phyloP scores from a whole-genome alignment of 495 filamentous ascomycete species.

The Trichoderma parareesei region DNA sequence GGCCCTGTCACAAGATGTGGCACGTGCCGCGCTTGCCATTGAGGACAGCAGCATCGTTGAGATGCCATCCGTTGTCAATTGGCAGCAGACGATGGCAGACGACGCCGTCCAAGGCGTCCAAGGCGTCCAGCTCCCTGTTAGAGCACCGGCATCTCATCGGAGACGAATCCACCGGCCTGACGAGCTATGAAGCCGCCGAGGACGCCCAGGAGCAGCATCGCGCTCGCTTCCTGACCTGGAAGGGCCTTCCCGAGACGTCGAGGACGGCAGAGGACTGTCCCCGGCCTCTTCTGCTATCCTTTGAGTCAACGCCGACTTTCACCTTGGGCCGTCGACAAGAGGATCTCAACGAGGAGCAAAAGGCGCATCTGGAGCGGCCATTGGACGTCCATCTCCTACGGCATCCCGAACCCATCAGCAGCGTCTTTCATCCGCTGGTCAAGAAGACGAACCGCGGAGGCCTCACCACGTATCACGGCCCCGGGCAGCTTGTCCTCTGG shows the following conservation, averaged over 20 bases:
- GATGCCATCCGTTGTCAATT: not conserved
- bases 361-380: conserved; percentile 29
- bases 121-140: not conserved
- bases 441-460: conserved; percentile 71
- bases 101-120: not conserved
- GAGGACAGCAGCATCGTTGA: not conserved
- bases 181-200: conserved; percentile 19
- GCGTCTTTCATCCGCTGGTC: conserved; percentile 46
- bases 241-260: conserved; percentile 21
- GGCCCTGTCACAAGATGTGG: conserved; percentile 1
- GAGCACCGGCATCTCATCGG: conserved; percentile 5
- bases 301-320: conserved; percentile 77
- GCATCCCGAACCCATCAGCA: conserved; percentile 21
- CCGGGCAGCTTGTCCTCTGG: conserved; percentile 85
- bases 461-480: conserved; percentile 91
- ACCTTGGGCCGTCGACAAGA: conserved; percentile 83
- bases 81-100: not conserved
- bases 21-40: not conserved
- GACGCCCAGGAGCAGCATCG: conserved; percentile 36
- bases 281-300: conserved; percentile 67
- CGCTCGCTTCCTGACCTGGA: conserved; percentile 36
- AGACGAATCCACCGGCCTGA: not conserved
- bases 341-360: conserved; percentile 41
- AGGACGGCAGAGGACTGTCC: conserved; percentile 8
- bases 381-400: conserved; percentile 26